A percentile compares a stretch with the other conserved stretches of the same genome.
Conservation (phyloP, 176 grass and related monocot genomes). For the Pontederia paniculata region DNA sequence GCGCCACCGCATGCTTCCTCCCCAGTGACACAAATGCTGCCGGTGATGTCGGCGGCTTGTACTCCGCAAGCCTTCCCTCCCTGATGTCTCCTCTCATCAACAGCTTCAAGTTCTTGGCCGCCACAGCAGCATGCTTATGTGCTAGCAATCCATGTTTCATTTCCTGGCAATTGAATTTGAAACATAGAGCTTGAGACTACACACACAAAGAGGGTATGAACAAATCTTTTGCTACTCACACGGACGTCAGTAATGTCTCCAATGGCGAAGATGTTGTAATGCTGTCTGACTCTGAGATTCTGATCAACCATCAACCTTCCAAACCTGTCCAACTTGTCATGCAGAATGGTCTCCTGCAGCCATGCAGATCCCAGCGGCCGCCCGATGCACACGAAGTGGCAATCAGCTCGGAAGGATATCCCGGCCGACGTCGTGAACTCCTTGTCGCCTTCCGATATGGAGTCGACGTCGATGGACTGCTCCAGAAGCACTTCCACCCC, state of each 20-base stretch:
- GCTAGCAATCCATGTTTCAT: conserved; percentile 3
- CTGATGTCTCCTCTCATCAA: conserved; percentile 10
- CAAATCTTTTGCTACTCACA: not conserved
- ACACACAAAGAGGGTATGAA: no score
- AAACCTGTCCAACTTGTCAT: not conserved
- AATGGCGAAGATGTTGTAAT: not conserved
- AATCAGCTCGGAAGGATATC: not conserved
- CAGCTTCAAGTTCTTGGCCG: conserved; percentile 14
- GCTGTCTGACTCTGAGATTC: not conserved
- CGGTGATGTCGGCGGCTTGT: not conserved
- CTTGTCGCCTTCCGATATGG: not conserved
- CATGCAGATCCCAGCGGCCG: not conserved
- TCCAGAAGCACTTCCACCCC: not conserved
- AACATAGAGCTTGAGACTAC: no score
- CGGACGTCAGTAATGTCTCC: not conserved
- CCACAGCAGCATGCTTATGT: not conserved
- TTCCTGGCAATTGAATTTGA: not conserved
- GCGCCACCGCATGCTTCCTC: conserved; percentile 10
- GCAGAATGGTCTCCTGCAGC: not conserved
- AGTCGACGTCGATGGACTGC: not conserved
- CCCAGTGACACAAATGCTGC: conserved; percentile 9
- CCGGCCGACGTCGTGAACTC: not conserved
- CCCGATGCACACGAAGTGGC: not conserved
- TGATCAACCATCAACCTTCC: not conserved
- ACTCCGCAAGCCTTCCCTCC: not conserved